These are phyloP conservation scores for Pittosporum tobira DNA, from an alignment of 129 eudicot genomes.

Conservation along the genomic window DNA sequence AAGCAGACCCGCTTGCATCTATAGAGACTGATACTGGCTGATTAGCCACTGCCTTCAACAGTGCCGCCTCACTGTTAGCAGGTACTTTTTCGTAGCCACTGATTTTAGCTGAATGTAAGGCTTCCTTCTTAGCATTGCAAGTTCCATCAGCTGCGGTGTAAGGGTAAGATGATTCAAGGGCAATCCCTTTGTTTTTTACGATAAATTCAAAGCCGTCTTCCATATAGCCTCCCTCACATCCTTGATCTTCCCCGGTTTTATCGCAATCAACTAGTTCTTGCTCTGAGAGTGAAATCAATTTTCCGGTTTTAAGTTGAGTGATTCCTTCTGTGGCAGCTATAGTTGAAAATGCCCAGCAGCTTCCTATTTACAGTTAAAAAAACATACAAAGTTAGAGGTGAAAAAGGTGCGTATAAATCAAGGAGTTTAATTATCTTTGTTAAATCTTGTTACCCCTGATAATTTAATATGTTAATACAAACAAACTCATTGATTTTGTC, in stretches of 20 bases:
- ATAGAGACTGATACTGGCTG: background rate
- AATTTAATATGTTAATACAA: too few relatives aligned
- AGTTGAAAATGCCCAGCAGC: too few relatives aligned
- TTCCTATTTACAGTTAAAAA: too few relatives aligned
- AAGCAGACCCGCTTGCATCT: background rate
- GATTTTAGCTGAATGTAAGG: background rate
- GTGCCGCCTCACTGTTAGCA: background rate
- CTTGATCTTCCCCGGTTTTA: background rate
- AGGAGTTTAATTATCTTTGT: too few relatives aligned
- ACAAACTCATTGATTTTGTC: too few relatives aligned
- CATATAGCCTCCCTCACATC: background rate
- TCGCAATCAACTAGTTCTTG: slow-evolving; percentile 12
- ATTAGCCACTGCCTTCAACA: slow-evolving; percentile 1
- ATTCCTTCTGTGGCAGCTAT: slow-evolving; percentile 7
- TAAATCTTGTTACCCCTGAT: too few relatives aligned
- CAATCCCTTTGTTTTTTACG: background rate
- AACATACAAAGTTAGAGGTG: too few relatives aligned
- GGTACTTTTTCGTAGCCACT: slow-evolving; percentile 1
- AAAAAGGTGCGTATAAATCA: too few relatives aligned
- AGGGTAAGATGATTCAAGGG: slow-evolving; percentile 4
- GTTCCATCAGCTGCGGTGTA: background rate
- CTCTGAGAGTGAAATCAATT: slow-evolving; percentile 5
- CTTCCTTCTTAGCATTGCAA: background rate
- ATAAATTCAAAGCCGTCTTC: background rate
- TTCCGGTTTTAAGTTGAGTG: background rate